Evolutionary conservation across 2,329 filamentous ascomycete genomes (phyloP), one percentile per base, ranked within the genome.

Genomic region (Aspergillus bombycis): DNA sequence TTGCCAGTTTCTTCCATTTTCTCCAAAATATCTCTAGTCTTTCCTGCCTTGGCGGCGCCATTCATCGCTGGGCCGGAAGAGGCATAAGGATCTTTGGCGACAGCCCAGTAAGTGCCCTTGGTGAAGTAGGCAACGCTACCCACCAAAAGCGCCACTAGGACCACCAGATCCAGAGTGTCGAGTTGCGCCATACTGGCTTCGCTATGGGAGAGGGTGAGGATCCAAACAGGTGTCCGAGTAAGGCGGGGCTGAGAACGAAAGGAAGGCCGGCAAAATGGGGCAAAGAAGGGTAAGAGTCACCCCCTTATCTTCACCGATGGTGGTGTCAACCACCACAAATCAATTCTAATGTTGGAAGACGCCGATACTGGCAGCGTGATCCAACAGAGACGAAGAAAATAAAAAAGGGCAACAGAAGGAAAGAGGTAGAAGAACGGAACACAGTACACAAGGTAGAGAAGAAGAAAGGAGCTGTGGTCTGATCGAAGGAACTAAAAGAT

Each of bases 101-200:
- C 86, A 32, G 87, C 94, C 75, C 75, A 99, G 79, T 95, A 89
- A 68, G 90, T 95, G 74, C 95, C 95, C 79, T 99, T 99, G 70
- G 95, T 98, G 82, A 99, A 96, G 82, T 98, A 99, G 75, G 94
- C 95, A 65, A 94, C 78, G 55, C 93, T 97, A 70, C 93, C 95
- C 63, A 96, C 78, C 61, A 98, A 86, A 72, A 99, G 90, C 63
- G 88, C 88, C 66, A 88, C 88, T 70, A 99, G 91, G 85, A 99
- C 95, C 74, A 97, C 80, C 72, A 98, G 86, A 86, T 99, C 95
- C 83, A 99, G 84, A 30, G 93, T 96, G 78, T 99, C 95, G 77
- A 99, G 89, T 85, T 97, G 91, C 71, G 94, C 93, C 95, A 99
- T 98, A 57, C 52, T 67, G 68, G 59, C 60, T 58, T 45, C 57